Evolutionary conservation across 208 protist genomes (phyloP), one percentile per base, ranked within the genome.

Genomic region (Trypanosomatidae sp.): DNA sequence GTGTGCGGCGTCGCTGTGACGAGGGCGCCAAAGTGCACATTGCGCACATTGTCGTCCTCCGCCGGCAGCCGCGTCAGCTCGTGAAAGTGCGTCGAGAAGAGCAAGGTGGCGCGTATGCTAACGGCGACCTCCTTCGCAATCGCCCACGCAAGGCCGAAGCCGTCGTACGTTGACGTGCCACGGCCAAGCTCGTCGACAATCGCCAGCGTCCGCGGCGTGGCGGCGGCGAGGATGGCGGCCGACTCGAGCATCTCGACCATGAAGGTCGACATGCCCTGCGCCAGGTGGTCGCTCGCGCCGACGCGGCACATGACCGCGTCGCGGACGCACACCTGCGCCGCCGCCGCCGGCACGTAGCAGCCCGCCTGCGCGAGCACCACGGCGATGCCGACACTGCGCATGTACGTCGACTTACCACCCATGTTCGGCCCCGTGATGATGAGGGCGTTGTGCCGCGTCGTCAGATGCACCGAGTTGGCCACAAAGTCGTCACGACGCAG

Each of bases 11-110:
- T n/a, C n/a, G n/a, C n/a, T n/a, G n/a, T n/a, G n/a, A n/a, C n/a
- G n/a, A n/a, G n/a, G 4, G 79, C 88, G 11, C 71, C 81, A 57
- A 96, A 90, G 56, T 94, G 83, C 11, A 67, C 55, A 58, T 96
- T 95, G 21, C 42, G 44, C 30, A 87, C 42, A 16, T 67, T 57
- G 1, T 43, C 28, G 33, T 70, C 72, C 27, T 73, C 38, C 44
- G 51, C 57, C 18, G 71, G 67, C 3, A 99, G 69, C 32, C 78
- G 80, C 10, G 97, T 99, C 20, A 99, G 79, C 75, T 99, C 98
- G 64, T 99, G 98, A 66, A 99, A 99, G 72, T 99, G 98, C 10
- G 97, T 99, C 11, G 98, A 98, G 66, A 99, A 99, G 39, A 99
- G 69, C 28, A 90, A 79, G 7, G 92, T 82, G 4, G 81, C 56